Conservation (phyloP, 1,284 basidiomycete genomes). For the Schizopora paradoxa region DNA sequence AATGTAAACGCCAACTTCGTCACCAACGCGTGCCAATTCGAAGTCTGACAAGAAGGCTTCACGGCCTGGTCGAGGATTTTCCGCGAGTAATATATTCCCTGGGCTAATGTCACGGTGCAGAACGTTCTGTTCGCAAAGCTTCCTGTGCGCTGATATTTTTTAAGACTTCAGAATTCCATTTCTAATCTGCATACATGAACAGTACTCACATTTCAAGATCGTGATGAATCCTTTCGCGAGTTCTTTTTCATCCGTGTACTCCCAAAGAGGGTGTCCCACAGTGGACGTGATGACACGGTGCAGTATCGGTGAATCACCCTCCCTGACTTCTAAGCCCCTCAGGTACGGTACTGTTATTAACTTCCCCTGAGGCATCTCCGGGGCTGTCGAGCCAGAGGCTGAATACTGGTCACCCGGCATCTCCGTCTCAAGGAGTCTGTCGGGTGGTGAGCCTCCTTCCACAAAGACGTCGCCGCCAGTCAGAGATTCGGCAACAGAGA, state of each 20-base stretch:
- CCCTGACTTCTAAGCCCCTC: too few species aligned
- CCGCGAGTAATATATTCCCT: slow-evolving; percentile 16
- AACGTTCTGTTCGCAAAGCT: slow-evolving; percentile 5
- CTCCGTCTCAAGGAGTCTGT: too few species aligned
- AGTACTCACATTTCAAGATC: slow-evolving; percentile 3
- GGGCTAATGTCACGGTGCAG: slow-evolving; percentile 13
- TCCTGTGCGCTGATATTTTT: slow-evolving; percentile 6
- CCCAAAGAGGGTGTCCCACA: slow-evolving; percentile 18
- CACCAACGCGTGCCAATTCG: slow-evolving; percentile 10
- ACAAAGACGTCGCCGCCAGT: too few species aligned
- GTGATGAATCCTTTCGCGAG: slow-evolving; percentile 10
- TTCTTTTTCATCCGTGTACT: slow-evolving; percentile 9
- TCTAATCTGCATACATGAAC: too few species aligned
- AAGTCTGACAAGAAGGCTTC: slow-evolving; percentile 18
- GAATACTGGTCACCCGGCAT: too few species aligned
- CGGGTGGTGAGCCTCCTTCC: too few species aligned
- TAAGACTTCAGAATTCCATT: neutral
- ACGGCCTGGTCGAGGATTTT: neutral
- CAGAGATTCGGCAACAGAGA: neutral
- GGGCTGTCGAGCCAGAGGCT: too few species aligned
- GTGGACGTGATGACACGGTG: slow-evolving; percentile 15
- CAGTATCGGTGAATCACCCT: slow-evolving; percentile 1
- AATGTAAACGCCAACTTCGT: too few species aligned
- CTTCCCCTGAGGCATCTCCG: too few species aligned
- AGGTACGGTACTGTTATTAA: too few species aligned